Conservation (phyloP, 2,329 filamentous ascomycete species). For the Aspergillus neoniger region DNA sequence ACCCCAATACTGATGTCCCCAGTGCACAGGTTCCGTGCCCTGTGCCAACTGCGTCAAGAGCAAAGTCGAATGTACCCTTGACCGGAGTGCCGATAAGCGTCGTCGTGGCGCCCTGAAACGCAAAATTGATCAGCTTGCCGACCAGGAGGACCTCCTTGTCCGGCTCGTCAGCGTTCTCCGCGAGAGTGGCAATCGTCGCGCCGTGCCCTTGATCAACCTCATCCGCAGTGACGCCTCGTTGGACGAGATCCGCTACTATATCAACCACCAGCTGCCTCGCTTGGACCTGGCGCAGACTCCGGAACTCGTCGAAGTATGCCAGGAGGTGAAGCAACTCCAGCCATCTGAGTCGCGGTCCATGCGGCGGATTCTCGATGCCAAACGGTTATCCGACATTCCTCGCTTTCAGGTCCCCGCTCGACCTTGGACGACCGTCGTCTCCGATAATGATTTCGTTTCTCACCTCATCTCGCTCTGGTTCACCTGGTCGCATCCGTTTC, state of each 20-base stretch:
- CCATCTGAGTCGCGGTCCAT: slow-evolving; percentile 18
- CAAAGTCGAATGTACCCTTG: slow-evolving; percentile 26
- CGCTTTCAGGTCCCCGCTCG: slow-evolving; percentile 28
- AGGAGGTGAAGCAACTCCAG: slow-evolving; percentile 20
- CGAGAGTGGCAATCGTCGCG: slow-evolving; percentile 22
- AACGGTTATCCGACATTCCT: slow-evolving; percentile 22
- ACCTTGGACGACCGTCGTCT: slow-evolving; percentile 33
- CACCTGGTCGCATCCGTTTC: slow-evolving; percentile 34
- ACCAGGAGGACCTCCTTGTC: slow-evolving; percentile 29
- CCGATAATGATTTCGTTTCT: slow-evolving; percentile 32
- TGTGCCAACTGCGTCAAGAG: slow-evolving; percentile 26
- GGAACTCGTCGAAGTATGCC: slow-evolving; percentile 22
- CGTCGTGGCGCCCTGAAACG: slow-evolving; percentile 29
- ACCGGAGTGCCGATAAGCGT: slow-evolving; percentile 25
- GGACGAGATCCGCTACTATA: slow-evolving; percentile 28
- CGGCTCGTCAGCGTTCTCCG: slow-evolving; percentile 27
- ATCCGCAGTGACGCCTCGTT: slow-evolving; percentile 32
- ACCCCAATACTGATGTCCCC: background rate
- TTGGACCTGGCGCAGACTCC: slow-evolving; percentile 24
- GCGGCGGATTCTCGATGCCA: slow-evolving; percentile 21
- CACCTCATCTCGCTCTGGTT: slow-evolving; percentile 36
- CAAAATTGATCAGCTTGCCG: slow-evolving; percentile 28
- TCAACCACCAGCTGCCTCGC: slow-evolving; percentile 26
- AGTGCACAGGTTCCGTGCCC: slow-evolving; percentile 28
- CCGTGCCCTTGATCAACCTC: slow-evolving; percentile 27